Base-by-base conservation (phyloP, 1,139 yeast species). In the Geotrichum aggregatum region DNA sequence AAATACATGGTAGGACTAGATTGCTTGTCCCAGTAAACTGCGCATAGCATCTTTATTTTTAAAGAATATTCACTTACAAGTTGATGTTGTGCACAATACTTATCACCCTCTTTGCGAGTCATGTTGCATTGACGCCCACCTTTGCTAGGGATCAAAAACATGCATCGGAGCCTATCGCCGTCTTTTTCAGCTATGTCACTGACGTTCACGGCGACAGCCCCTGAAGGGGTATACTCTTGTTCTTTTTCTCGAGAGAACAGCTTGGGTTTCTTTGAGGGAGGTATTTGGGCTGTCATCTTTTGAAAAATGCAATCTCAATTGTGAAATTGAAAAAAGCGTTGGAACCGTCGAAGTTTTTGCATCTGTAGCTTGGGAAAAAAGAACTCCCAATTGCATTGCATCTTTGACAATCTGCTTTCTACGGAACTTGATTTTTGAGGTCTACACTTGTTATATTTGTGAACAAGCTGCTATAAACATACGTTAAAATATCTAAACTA, bases 51-150 rank as follows among this genome's bases (percentile, higher is more conserved):
- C 8, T 24, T 24, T 43, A 45, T 39, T n/a, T n/a, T n/a, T n/a
- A n/a, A n/a, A n/a, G n/a, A n/a, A 24, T 30, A 30, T 34, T 26
- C 16, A 31, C 49, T 18, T 28, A 41, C 55, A 26, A 47, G 43
- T 44, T 50, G 50, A 64, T 86, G 95, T 59, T 84, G 85, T 3
- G 85, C 79, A 65, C 95, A 86, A 62, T 65, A 84, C 50, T 68
- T 67, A 30, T 74, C 75, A 31, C 69, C 77, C 14, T 71, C 66
- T 55, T 77, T 76, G 40, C 85, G 71, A 54, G 82, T 82, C 78
- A 84, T 76, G 10, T 82, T 78, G 64, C 95, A 86, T 49, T 67
- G 68, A 52, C 85, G 66, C 35, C 73, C 72, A 65, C 78, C 79
- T 61, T 74, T 72, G 28, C 64, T 63, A n/a, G 64, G 68, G 10